A percentile compares a stretch with the other conserved stretches of the same genome.
These are phyloP conservation scores for Botrytis byssoidea DNA, from an alignment of 2,329 filamentous ascomycete species.

Conservation along the genomic window DNA sequence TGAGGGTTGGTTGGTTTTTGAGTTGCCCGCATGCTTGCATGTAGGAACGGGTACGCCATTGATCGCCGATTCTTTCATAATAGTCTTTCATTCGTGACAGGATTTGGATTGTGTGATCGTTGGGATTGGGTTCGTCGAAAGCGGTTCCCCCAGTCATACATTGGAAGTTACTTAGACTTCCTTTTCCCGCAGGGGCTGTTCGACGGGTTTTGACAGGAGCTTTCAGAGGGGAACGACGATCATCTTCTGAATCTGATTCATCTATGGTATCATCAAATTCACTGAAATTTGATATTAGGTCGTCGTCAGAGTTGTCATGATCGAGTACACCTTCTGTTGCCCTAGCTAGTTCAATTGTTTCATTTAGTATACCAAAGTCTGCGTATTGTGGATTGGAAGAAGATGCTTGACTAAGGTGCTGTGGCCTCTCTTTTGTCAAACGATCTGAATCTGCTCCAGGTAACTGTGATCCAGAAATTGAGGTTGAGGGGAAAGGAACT, in stretches of 20 bases:
- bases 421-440: not conserved
- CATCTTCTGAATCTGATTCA: constrained; percentile 39
- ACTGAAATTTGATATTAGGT: constrained; percentile 3
- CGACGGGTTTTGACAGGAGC: constrained; percentile 13
- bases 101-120: constrained; percentile 71
- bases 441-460: not conserved
- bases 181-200: constrained; percentile 15
- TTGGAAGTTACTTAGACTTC: constrained; percentile 49
- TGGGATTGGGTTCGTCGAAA: constrained; percentile 58
- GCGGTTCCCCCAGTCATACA: constrained; percentile 54
- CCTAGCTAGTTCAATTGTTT: not conserved
- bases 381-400: not conserved
- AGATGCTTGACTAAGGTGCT: not conserved
- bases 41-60: constrained; percentile 75
- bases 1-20: constrained; percentile 60
- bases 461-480: not conserved
- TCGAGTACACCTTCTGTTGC: constrained; percentile 10
- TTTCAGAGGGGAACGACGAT: constrained; percentile 21
- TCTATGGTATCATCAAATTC: constrained; percentile 36
- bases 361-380: constrained; percentile 1
- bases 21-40: constrained; percentile 74
- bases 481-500: not conserved
- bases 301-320: constrained; percentile 7
- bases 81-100: constrained; percentile 77
- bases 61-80: constrained; percentile 72